Evolutionary conservation across 169 alveolate genomes (phyloP), one percentile per base, ranked within the genome.

Genomic region (Besnoitia besnoiti): DNA sequence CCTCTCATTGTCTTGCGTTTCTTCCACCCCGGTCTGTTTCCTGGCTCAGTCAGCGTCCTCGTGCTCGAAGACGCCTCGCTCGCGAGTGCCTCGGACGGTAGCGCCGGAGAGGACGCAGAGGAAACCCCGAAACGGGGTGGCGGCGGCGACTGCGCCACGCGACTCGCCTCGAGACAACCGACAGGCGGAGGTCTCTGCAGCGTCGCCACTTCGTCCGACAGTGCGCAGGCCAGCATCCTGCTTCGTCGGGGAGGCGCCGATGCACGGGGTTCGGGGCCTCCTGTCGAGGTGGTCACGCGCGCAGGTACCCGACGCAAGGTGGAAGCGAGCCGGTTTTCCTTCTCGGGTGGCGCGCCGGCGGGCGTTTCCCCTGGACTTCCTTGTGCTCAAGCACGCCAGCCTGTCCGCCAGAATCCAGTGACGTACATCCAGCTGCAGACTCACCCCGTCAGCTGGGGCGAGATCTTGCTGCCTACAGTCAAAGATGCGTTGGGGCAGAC

Each of bases 1-100:
- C 55, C 59, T 51, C 90, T 90, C 77, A 59, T 90, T 12, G 61
- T 80, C 85, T 44, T 90, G 46, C 85, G 93, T 47, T 73, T 59
- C 39, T 1, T 75, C 35, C 35, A 49, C 35, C 93, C 93, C 24
- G 84, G 61, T 39, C 91, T 90, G 46, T 77, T 90, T 21, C 44
- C 93, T 42, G 85, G 90, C 27, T 40, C 61, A 21, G 19, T 77
- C 47, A 77, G 87, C 47, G 40, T 77, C 39, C 87, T 14, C 35
- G 40, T 77, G 44, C 87, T 77, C 12, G 67, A 55, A 19, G 67
- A 55, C 67, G 67, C 33, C 67, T 10, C 24, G 67, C 67, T 19
- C 67, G 24, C 12, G 24, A n/a, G n/a, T n/a, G 30, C 30, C 30
- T 16, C 4, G 67, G 67, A 19, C 12, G 67, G 30, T 19, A 55